Conservation (phyloP, 176 grass and related monocot genomes). For the Dactylis glomerata region DNA sequence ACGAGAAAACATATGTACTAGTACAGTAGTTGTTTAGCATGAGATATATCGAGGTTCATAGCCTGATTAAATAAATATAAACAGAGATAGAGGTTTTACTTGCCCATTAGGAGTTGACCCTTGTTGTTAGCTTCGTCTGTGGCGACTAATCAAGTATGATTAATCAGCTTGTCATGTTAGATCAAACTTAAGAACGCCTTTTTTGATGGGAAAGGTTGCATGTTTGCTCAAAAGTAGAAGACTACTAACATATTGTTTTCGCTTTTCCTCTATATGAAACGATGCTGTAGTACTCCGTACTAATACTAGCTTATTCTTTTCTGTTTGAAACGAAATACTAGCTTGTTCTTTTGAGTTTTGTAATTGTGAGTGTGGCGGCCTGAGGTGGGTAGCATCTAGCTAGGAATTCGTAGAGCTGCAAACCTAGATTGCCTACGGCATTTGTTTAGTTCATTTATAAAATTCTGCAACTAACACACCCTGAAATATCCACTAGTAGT, state of each 20-base stretch:
- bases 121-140: slow-evolving; percentile 1
- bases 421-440: background rate
- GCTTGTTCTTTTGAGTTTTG: slow-evolving; percentile 3
- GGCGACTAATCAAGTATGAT: background rate
- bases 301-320: background rate
- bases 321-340: background rate
- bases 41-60: background rate
- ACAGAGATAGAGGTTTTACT: slow-evolving; percentile 26
- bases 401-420: slow-evolving; percentile 7
- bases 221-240: slow-evolving; percentile 9
- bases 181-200: background rate
- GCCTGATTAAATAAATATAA: background rate
- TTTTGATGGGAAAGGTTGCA: background rate
- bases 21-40: background rate
- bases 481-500: background rate
- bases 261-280: background rate
- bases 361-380: background rate
- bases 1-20: background rate
- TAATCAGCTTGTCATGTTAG: background rate
- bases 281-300: background rate
- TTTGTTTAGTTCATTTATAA: background rate
- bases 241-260: background rate
- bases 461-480: background rate
- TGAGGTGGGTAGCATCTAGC: slow-evolving; percentile 23
- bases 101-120: slow-evolving; percentile 35